Evolutionary conservation across 441 rosid genomes (phyloP), one percentile per base, ranked within the genome.

Genomic region (Populus hybrid): DNA sequence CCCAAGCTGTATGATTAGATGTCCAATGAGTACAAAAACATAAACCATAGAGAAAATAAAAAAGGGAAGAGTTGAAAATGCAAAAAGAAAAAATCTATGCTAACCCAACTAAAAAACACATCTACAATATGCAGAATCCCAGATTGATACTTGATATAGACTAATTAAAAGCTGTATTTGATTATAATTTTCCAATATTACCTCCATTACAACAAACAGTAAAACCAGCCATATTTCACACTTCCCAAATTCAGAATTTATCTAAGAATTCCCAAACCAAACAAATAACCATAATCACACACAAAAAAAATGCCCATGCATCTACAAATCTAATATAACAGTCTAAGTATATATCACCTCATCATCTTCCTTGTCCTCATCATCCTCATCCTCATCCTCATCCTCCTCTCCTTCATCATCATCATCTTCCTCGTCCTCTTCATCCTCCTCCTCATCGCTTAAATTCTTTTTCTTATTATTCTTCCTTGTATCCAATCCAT

Each of bases 1-100:
- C 14, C 80, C 95, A 59, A 93, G 86, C 98, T 94, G 90, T 80
- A 85, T 14, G 42, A 29, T 4, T 18, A 21, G 71, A 81, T 83
- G 20, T 4, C 73, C 69, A 28, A 21, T 70, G 38, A 3, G 24
- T 24, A 1, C 71, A 4, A 66, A 26, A 50, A 24, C 61, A 68
- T 71, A 20, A n/a, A 26, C 63, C 21, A 56, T 56, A 20, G n/a
- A 45, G 14, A 56, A n/a, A 56, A 56, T 14, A 8, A 10, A 10
- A 40, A 18, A 2, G 2, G 61, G 61, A 53, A 18, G 61, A 18
- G 9, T 53, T 53, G 23, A 56, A 56, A 56, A 56, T 56, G 23
- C n/a, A 56, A 18, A 20, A 56, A 20, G 3, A 4, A 56, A 56
- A 56, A 18, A 56, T 56, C 63, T 20, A 56, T 20, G 63, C 63